These are phyloP conservation scores for Tylopilus cervinicoccineus DNA, from an alignment of 768 basidiomycete species.

Conservation along the genomic window DNA sequence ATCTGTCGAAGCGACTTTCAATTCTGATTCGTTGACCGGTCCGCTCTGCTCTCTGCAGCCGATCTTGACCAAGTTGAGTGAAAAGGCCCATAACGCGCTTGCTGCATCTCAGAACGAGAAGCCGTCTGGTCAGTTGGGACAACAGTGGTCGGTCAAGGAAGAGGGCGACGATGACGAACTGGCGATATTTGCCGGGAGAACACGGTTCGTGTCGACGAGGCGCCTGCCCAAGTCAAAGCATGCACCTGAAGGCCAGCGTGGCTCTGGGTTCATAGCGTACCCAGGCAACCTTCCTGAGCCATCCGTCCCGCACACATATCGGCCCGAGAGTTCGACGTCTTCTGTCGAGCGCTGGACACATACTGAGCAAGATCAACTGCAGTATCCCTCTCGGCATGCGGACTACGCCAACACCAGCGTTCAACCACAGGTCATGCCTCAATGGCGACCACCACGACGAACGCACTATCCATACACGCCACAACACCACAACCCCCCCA, in stretches of 20 bases:
- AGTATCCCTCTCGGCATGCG: conserved; percentile 1
- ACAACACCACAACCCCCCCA: conserved; percentile 12
- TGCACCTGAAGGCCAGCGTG: conserved; percentile 3
- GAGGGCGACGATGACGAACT: conserved; percentile 60
- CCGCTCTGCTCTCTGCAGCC: conserved; percentile 32
- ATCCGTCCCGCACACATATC: conserved; percentile 10
- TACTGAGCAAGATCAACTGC: conserved; percentile 13
- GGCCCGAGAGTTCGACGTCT: conserved; percentile 12
- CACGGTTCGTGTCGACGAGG: conserved; percentile 53
- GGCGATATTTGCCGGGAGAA: conserved; percentile 65
- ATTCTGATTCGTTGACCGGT: conserved; percentile 2
- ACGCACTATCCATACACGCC: conserved; percentile 27
- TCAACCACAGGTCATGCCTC: conserved; percentile 11
- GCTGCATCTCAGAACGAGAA: conserved; percentile 38
- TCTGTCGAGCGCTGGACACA: conserved; percentile 16
- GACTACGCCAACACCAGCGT: conserved; percentile 7
- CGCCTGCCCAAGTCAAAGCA: conserved; percentile 25
- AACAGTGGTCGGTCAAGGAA: conserved; percentile 50
- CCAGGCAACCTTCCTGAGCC: neutral
- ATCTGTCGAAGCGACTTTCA: neutral
- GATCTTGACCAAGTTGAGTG: conserved; percentile 54
- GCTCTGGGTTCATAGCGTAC: conserved; percentile 1
- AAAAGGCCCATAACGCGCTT: conserved; percentile 63
- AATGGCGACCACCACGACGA: conserved; percentile 28
- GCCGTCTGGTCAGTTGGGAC: conserved; percentile 26